Evolutionary conservation across 208 protist species (phyloP).

Genomic region (Strigomonas culicis): DNA sequence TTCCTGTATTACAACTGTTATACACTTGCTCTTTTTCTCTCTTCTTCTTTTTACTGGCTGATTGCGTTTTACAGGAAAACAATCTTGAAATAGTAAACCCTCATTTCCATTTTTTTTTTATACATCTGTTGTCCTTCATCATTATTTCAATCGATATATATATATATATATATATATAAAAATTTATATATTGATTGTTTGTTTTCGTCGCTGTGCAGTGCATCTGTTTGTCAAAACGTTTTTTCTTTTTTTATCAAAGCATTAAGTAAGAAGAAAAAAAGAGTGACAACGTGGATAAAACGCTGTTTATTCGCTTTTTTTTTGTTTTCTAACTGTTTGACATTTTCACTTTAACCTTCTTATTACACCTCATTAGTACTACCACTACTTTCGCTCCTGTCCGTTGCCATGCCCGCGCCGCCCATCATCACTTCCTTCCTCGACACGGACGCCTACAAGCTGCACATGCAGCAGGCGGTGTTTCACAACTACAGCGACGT

Average conservation of each 20-base stretch:
- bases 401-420: neutral
- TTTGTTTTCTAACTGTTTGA: neutral
- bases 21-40: too few relatives aligned
- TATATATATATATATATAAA: constrained; percentile 13
- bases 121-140: neutral
- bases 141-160: constrained; percentile 8
- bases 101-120: neutral
- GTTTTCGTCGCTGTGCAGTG: neutral
- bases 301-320: neutral
- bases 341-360: neutral
- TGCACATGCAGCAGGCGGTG: constrained; percentile 90
- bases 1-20: too few relatives aligned
- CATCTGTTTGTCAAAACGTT: neutral
- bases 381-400: neutral
- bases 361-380: too few relatives aligned
- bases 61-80: too few relatives aligned
- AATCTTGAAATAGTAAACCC: too few relatives aligned
- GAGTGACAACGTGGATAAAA: neutral
- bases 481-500: constrained; percentile 65
- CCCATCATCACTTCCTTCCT: constrained; percentile 81
- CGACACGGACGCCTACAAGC: constrained; percentile 88
- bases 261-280: neutral
- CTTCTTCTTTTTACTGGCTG: too few relatives aligned
- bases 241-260: neutral
- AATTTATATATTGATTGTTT: neutral